A percentile compares a stretch with the other conserved stretches of the same genome.
These are phyloP conservation scores for Vaccinium vitisidaea DNA, from an alignment of 148 eudicot species.

Conservation along the genomic window DNA sequence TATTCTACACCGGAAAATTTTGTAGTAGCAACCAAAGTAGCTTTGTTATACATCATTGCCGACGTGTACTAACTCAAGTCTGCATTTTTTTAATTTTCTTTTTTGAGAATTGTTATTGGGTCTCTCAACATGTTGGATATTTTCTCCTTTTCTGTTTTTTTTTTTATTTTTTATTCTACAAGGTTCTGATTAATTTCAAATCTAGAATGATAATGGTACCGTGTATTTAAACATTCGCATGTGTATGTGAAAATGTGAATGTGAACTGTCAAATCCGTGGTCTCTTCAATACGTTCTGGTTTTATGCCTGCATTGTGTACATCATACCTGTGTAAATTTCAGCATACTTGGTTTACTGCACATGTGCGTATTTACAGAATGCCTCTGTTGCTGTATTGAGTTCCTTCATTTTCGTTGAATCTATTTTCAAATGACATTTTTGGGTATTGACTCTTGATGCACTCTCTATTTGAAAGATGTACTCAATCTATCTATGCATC, in stretches of 20 bases:
- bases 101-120: neutral
- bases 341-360: neutral
- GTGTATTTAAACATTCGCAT: neutral
- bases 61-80: neutral
- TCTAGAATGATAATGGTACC: neutral
- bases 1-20: constrained; percentile 7
- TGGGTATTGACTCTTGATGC: neutral
- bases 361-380: neutral
- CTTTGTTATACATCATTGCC: neutral
- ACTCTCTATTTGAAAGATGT: neutral
- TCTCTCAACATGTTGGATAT: neutral
- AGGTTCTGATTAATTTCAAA: neutral
- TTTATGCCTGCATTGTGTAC: neutral
- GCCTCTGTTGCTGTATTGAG: neutral
- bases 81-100: neutral
- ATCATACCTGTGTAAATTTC: neutral
- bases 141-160: no score
- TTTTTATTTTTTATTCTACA: neutral
- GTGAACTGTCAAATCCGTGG: neutral
- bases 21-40: constrained; percentile 8
- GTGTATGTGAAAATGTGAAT: neutral
- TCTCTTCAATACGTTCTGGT: neutral
- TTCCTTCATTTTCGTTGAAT: neutral
- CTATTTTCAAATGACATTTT: neutral
- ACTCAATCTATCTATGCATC: neutral